Evolutionary conservation across 768 basidiomycete species (phyloP).

Genomic region (Cystoderma amianthinum): DNA sequence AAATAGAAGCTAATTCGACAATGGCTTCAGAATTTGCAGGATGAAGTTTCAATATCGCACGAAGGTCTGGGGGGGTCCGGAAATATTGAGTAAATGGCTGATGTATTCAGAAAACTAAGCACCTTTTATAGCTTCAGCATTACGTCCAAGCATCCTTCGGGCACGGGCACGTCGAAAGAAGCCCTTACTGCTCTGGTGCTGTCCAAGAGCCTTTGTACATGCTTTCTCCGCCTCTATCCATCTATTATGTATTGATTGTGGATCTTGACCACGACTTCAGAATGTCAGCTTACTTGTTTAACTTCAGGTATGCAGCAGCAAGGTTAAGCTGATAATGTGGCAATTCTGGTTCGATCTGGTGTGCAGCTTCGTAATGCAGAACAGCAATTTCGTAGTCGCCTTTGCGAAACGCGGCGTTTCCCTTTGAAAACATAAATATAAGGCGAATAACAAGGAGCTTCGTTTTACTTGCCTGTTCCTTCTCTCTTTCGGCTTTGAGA

Average conservation of each 20-base stretch:
- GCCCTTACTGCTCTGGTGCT: constrained; percentile 65
- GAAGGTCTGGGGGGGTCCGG: constrained; percentile 53
- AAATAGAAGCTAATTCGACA: constrained; percentile 42
- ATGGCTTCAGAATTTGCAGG: constrained; percentile 59
- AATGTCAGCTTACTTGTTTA: constrained; percentile 41
- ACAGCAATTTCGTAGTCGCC: constrained; percentile 53
- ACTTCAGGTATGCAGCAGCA: constrained; percentile 67
- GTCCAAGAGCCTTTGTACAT: constrained; percentile 55
- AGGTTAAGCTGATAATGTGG: constrained; percentile 75
- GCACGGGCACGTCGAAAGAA: constrained; percentile 67
- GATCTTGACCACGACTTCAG: background rate
- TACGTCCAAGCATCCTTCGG: constrained; percentile 48
- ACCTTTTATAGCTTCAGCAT: constrained; percentile 60
- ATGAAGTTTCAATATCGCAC: constrained; percentile 53
- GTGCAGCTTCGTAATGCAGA: constrained; percentile 50
- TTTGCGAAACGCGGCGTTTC: constrained; percentile 61
- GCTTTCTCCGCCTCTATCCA: constrained; percentile 71
- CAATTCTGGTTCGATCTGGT: constrained; percentile 62
- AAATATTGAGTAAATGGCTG: no score
- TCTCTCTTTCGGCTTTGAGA: constrained; percentile 62
- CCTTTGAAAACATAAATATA: no score
- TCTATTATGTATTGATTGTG: constrained; percentile 23
- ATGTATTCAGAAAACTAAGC: no score
- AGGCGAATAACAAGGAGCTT: no score
- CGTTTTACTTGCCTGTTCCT: constrained; percentile 46